These are phyloP conservation scores for Chlorella sp. DNA, from an alignment of 139 green algal genomes.

Conservation along the genomic window DNA sequence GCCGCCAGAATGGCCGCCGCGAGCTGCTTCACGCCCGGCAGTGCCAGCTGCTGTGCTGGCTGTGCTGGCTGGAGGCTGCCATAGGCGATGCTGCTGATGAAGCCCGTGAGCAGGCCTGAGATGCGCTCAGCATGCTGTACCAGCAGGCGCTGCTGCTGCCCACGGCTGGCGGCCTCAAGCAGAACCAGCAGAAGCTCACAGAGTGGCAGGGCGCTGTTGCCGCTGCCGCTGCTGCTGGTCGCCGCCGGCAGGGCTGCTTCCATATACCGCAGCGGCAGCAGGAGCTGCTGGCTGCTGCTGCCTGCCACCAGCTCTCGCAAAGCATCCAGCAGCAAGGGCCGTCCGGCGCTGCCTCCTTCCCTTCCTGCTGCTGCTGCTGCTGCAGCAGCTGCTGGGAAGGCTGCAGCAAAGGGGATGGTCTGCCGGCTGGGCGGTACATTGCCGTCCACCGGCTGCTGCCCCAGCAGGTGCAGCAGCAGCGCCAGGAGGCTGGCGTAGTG, in stretches of 20 bases:
- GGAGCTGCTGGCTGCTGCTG: constrained; percentile 45
- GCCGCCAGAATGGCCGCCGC: constrained; percentile 10
- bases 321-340: constrained; percentile 11
- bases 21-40: neutral
- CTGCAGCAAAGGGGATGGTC: constrained; percentile 30
- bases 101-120: neutral
- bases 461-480: constrained; percentile 28
- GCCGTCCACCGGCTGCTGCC: neutral
- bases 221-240: neutral
- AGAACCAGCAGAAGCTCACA: constrained; percentile 41
- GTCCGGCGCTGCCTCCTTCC: neutral
- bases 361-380: neutral
- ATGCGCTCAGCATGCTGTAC: constrained; percentile 27
- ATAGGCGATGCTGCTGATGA: neutral
- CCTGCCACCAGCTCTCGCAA: constrained; percentile 31
- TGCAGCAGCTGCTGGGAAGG: constrained; percentile 40
- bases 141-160: constrained; percentile 17
- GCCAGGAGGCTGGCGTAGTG: constrained; percentile 37
- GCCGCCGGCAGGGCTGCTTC: constrained; percentile 18
- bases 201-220: neutral
- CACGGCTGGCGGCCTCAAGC: constrained; percentile 28
- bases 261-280: constrained; percentile 24
- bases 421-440: neutral
- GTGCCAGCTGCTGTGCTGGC: neutral
- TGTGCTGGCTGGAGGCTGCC: neutral